Base-by-base conservation (phyloP, 768 basidiomycete genomes). In the Russula abietina region DNA sequence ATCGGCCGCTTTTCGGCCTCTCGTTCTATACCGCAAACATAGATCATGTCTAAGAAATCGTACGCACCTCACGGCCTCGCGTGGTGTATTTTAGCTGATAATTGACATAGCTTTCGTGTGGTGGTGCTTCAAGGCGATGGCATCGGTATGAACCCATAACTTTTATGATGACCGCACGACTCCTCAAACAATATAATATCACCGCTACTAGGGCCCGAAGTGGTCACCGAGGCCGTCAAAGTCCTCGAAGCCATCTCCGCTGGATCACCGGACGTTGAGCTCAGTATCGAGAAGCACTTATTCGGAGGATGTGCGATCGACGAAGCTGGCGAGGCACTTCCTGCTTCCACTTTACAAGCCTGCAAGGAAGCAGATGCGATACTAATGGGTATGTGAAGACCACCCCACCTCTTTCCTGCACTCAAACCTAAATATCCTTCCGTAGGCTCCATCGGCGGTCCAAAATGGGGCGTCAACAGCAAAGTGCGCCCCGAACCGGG, bases 221-320 rank as follows among this genome's bases (percentile, higher is more conserved):
- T 99, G 33, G 81, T 93, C 30, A 81, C 75, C 4, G 86, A 98
- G 74, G 97, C 95, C 6, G 81, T 89, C 30, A 85, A 87, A 60
- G 89, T 98, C 2, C 82, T 99, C 55, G 76, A 94, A 67, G 73
- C 83, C 4, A 76, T 98, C 54, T 84, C 87, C 0, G 80, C 81
- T 9, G 77, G 79, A 45, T 85, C 84, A 16, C 61, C 80, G 8
- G 82, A 88, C 50, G 80, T 91, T 66, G 79, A 88, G 61, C 83
- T 98, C 72, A 77, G 81, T 57, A 82, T 99, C 55, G 83, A 88
- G 70, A 74, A 80, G 28, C 84, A 92, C 71, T 79, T 85, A 56
- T 97, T 98, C 72, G 97, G 97, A 50, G 97, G 97, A 60, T 85
- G 83, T 70, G 93, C 95, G 2, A 97, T 99, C 71, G 97, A 98